phyloP scores from a whole-genome alignment of 108 stramenopile genomes.

The Skeletonema potamos region DNA sequence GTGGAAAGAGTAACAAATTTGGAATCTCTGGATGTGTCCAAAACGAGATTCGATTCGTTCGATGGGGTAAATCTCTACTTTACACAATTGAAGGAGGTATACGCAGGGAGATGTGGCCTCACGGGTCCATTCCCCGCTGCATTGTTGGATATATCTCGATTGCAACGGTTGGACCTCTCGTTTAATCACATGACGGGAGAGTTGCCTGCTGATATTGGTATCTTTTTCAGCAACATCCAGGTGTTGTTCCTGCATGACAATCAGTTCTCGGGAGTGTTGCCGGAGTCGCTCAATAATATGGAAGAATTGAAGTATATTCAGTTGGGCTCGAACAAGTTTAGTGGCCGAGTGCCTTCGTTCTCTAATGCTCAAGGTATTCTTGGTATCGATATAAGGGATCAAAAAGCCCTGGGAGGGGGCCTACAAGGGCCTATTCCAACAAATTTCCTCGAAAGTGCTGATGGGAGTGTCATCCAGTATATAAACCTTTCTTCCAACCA shows the following conservation, averaged over 20 bases:
- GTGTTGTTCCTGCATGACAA: conserved; percentile 20
- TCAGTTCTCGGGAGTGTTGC: conserved; percentile 14
- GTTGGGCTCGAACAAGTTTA: conserved; percentile 2
- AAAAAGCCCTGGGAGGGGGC: conserved; percentile 1
- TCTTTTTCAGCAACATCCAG: conserved; percentile 34
- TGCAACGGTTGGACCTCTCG: conserved; percentile 48
- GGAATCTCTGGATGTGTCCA: conserved; percentile 25
- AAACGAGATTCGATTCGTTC: conserved; percentile 18
- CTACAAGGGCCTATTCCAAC: conserved; percentile 12
- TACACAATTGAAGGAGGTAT: conserved; percentile 7
- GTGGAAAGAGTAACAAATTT: conserved; percentile 2
- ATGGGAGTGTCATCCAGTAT: neutral
- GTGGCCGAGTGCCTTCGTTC: conserved; percentile 5
- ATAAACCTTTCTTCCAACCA: conserved; percentile 26
- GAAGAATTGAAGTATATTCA: conserved; percentile 11
- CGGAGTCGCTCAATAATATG: conserved; percentile 19
- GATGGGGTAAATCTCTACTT: conserved; percentile 10
- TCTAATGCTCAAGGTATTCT: neutral
- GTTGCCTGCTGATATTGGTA: conserved; percentile 52
- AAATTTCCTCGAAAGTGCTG: neutral
- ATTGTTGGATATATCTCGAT: conserved; percentile 36
- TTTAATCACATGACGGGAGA: conserved; percentile 50
- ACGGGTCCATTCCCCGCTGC: conserved; percentile 47
- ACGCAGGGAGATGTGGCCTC: conserved; percentile 12
- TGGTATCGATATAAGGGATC: conserved; percentile 14